Conservation (phyloP, 1,284 basidiomycete genomes). For the Cutaneotrichosporon cyanovorans region DNA sequence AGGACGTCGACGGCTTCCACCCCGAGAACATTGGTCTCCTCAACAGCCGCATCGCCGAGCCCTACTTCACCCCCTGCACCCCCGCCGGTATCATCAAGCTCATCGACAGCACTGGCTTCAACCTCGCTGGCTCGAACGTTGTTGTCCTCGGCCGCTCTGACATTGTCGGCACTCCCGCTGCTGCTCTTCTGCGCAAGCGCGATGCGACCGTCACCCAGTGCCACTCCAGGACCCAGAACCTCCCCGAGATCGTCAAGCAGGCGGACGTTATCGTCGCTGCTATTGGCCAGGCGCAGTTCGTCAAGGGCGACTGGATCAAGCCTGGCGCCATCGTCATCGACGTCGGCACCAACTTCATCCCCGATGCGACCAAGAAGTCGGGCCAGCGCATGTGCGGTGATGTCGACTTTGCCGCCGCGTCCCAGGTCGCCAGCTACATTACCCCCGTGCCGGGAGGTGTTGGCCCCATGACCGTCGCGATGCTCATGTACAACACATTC, state of each 20-base stretch:
- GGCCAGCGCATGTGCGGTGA: slow-evolving; percentile 96
- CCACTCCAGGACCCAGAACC: slow-evolving; percentile 79
- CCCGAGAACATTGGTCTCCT: slow-evolving; percentile 98
- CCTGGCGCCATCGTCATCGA: slow-evolving; percentile 89
- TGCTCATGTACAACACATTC: slow-evolving; percentile 95
- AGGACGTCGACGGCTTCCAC: slow-evolving; percentile 99
- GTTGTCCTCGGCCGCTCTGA: slow-evolving; percentile 96
- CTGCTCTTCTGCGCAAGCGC: slow-evolving; percentile 76
- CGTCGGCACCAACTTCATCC: slow-evolving; percentile 95
- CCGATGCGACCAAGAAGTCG: slow-evolving; percentile 84
- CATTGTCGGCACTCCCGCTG: slow-evolving; percentile 94
- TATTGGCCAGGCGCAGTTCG: slow-evolving; percentile 82
- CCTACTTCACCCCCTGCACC: slow-evolving; percentile 91
- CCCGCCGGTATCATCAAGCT: slow-evolving; percentile 88
- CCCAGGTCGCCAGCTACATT: slow-evolving; percentile 73
- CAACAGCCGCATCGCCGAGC: slow-evolving; percentile 79
- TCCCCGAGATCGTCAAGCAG: slow-evolving; percentile 68
- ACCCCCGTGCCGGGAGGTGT: slow-evolving; percentile 98
- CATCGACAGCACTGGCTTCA: slow-evolving; percentile 72
- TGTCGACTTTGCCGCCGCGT: slow-evolving; percentile 76
- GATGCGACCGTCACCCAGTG: slow-evolving; percentile 98
- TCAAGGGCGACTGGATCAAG: slow-evolving; percentile 94
- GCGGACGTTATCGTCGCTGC: slow-evolving; percentile 93
- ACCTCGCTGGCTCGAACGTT: slow-evolving; percentile 67
- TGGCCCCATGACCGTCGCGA: slow-evolving; percentile 97